phyloP scores from a whole-genome alignment of 2,329 filamentous ascomycete genomes.

The Spiromastix sp. region DNA sequence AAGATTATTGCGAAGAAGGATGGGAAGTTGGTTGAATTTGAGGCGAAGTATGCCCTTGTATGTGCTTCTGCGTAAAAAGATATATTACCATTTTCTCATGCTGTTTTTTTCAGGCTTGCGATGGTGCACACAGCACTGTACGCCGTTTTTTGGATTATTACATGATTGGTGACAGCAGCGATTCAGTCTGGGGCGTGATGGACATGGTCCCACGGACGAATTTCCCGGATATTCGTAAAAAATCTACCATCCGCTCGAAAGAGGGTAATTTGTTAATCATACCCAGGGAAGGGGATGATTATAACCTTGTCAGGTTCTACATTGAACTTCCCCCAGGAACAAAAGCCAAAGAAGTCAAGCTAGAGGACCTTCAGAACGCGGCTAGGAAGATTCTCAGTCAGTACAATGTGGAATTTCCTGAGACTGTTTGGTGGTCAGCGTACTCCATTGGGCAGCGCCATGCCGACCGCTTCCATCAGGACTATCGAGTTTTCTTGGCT shows the following conservation, averaged over 20 bases:
- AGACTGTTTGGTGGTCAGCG: constrained; percentile 63
- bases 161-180: constrained; percentile 57
- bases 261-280: constrained; percentile 72
- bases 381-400: constrained; percentile 58
- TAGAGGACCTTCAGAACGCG: constrained; percentile 52
- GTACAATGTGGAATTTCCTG: constrained; percentile 50
- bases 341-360: constrained; percentile 54
- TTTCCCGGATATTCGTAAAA: constrained; percentile 70
- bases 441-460: constrained; percentile 67
- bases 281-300: constrained; percentile 59
- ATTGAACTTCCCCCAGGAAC: constrained; percentile 28
- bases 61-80: too few relatives aligned
- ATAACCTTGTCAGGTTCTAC: constrained; percentile 46
- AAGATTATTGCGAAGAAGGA: constrained; percentile 34
- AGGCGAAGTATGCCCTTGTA: constrained; percentile 44
- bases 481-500: constrained; percentile 56
- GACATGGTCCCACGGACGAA: constrained; percentile 61
- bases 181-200: constrained; percentile 66
- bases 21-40: constrained; percentile 30
- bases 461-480: constrained; percentile 40
- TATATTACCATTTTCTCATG: too few relatives aligned
- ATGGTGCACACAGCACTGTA: constrained; percentile 59
- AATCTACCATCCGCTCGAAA: constrained; percentile 64
- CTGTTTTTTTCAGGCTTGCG: constrained; percentile 17
- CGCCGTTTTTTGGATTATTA: constrained; percentile 41